These are phyloP conservation scores for Xylariaceae sp. DNA, from an alignment of 2,329 filamentous ascomycete genomes.

Conservation along the genomic window DNA sequence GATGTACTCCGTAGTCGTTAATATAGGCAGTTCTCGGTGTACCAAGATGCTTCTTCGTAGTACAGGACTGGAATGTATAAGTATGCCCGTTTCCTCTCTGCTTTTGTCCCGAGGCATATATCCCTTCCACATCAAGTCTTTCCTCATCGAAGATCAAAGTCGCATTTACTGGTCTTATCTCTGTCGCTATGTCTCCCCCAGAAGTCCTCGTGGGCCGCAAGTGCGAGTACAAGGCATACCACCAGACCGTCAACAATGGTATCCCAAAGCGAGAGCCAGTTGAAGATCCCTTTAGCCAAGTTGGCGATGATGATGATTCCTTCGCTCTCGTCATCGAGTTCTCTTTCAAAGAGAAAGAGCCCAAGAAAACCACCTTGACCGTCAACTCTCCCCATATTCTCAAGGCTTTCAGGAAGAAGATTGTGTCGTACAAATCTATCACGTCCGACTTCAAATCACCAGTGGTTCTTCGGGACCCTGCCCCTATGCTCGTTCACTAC, in stretches of 20 bases:
- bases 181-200: too few relatives aligned
- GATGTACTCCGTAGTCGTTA: too few relatives aligned
- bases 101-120: too few relatives aligned
- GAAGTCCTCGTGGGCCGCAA: conserved; percentile 16
- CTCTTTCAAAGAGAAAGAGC: conserved; percentile 15
- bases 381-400: conserved; percentile 29
- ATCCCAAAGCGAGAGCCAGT: conserved; percentile 13
- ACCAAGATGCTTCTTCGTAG: too few relatives aligned
- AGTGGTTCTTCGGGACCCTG: conserved; percentile 22
- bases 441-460: conserved; percentile 26
- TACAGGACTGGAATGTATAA: too few relatives aligned
- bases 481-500: conserved; percentile 27
- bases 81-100: too few relatives aligned
- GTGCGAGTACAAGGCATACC: conserved; percentile 28
- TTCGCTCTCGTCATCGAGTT: conserved; percentile 26
- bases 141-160: too few relatives aligned
- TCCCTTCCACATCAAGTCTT: too few relatives aligned
- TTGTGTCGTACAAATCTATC: conserved; percentile 22
- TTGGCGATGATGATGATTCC: conserved; percentile 17
- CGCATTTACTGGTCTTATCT: too few relatives aligned
- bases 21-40: too few relatives aligned
- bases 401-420: conserved; percentile 23
- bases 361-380: conserved; percentile 19
- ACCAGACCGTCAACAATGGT: conserved; percentile 12
- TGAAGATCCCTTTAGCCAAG: conserved; percentile 22